Evolutionary conservation across 805 yeast species (phyloP).

Genomic region (Lachancea nothofagi): DNA sequence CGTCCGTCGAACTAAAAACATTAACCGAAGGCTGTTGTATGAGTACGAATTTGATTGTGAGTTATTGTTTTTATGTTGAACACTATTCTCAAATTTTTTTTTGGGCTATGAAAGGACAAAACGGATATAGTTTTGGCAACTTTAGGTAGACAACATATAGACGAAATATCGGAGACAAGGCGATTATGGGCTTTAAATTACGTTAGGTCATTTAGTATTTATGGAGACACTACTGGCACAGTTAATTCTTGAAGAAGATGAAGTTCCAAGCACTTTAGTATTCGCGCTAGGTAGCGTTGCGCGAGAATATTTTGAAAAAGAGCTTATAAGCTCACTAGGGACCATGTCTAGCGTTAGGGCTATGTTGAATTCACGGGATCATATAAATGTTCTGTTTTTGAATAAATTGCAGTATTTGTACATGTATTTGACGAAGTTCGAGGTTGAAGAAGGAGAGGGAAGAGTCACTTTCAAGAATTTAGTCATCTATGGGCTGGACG

Average conservation of each 20-base stretch:
- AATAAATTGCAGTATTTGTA: slow-evolving; percentile 29
- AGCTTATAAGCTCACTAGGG: slow-evolving; percentile 12
- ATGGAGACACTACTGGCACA: slow-evolving; percentile 10
- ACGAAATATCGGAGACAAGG: too few relatives aligned
- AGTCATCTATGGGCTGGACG: slow-evolving; percentile 29
- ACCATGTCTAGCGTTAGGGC: slow-evolving; percentile 18
- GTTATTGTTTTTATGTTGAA: neutral
- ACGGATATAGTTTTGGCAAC: too few relatives aligned
- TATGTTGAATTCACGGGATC: slow-evolving; percentile 12
- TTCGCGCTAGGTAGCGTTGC: slow-evolving; percentile 26
- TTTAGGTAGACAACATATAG: too few relatives aligned
- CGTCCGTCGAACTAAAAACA: neutral
- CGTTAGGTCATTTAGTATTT: too few relatives aligned
- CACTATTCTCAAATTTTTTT: neutral
- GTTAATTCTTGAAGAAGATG: slow-evolving; percentile 7
- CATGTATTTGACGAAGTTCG: slow-evolving; percentile 32
- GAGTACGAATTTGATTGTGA: too few relatives aligned
- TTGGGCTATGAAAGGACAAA: neutral
- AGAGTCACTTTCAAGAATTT: slow-evolving; percentile 18
- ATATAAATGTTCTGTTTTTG: slow-evolving; percentile 26
- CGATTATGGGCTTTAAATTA: too few relatives aligned
- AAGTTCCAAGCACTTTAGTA: slow-evolving; percentile 14
- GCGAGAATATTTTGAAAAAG: slow-evolving; percentile 22
- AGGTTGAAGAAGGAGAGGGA: slow-evolving; percentile 16
- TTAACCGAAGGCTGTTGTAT: neutral